A percentile compares a stretch with the other conserved stretches of the same genome.
These are phyloP conservation scores for Daldinia sp. DNA, from an alignment of 2,329 filamentous ascomycete species.

Conservation along the genomic window DNA sequence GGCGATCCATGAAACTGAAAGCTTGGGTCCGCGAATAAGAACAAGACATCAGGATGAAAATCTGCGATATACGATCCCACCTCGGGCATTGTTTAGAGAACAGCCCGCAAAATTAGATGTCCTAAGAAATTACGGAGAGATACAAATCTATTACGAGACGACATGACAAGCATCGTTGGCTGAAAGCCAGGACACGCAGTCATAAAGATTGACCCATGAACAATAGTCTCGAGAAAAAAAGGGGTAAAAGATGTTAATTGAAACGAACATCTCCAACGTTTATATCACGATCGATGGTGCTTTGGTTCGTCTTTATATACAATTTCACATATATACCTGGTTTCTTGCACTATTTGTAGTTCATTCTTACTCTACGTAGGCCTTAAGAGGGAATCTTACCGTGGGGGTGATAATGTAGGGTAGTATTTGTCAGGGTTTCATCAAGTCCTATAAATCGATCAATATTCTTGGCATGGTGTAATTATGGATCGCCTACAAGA, in stretches of 20 bases:
- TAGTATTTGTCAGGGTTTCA: slow-evolving; percentile 3
- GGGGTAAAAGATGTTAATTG: not conserved
- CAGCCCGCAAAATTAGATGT: not conserved
- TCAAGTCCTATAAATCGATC: not conserved
- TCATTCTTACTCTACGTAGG: slow-evolving; percentile 4
- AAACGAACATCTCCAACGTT: not conserved
- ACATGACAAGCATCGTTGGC: not conserved
- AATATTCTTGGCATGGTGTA: not conserved
- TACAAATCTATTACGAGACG: no score
- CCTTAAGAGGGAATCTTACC: slow-evolving; percentile 2
- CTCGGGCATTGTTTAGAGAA: not conserved
- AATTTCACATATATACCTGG: not conserved
- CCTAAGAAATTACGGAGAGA: no score
- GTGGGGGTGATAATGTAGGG: no score
- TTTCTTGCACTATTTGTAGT: not conserved
- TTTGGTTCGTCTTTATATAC: not conserved
- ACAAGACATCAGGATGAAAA: not conserved
- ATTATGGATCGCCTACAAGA: not conserved
- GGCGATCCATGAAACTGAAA: slow-evolving; percentile 7
- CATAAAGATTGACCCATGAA: not conserved
- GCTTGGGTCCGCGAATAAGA: slow-evolving; percentile 16
- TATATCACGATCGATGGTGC: not conserved
- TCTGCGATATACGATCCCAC: not conserved
- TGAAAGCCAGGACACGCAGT: not conserved
- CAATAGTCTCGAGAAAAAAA: not conserved